These are phyloP conservation scores for Zymoseptoria tritici DNA, from an alignment of 2,329 filamentous ascomycete genomes.

Conservation along the genomic window DNA sequence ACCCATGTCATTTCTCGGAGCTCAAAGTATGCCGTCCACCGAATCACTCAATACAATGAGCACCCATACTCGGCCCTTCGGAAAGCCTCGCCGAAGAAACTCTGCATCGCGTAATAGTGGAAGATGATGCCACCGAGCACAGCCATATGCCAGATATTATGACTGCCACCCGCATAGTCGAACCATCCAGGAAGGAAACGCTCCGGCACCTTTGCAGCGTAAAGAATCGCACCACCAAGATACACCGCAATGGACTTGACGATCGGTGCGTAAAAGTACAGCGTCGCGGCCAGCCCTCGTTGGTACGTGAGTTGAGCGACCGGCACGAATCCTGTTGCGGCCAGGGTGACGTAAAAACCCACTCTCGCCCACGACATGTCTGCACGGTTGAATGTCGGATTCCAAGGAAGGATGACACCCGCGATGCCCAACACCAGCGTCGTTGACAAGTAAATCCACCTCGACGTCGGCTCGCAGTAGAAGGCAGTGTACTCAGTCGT, in stretches of 20 bases:
- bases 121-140: constrained; percentile 95
- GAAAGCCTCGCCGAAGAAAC: constrained; percentile 66
- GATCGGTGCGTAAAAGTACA: constrained; percentile 82
- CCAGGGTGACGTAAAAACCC: constrained; percentile 81
- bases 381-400: constrained; percentile 83
- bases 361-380: constrained; percentile 94
- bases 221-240: constrained; percentile 73
- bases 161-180: constrained; percentile 89
- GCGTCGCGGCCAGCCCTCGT: constrained; percentile 71
- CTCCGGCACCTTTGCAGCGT: constrained; percentile 88
- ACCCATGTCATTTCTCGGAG: neutral
- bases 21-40: neutral
- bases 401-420: constrained; percentile 90
- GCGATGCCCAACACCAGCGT: constrained; percentile 76
- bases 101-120: constrained; percentile 92
- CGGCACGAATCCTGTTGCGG: constrained; percentile 80
- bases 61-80: constrained; percentile 24
- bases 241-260: constrained; percentile 82
- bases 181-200: constrained; percentile 88
- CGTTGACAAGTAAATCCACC: constrained; percentile 75
- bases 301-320: constrained; percentile 74
- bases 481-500: constrained; percentile 98
- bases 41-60: constrained; percentile 20
- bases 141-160: constrained; percentile 96
- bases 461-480: constrained; percentile 87